Evolutionary conservation across 2,329 filamentous ascomycete species (phyloP), one percentile per base, ranked within the genome.

Genomic region (Epichloe baconii): DNA sequence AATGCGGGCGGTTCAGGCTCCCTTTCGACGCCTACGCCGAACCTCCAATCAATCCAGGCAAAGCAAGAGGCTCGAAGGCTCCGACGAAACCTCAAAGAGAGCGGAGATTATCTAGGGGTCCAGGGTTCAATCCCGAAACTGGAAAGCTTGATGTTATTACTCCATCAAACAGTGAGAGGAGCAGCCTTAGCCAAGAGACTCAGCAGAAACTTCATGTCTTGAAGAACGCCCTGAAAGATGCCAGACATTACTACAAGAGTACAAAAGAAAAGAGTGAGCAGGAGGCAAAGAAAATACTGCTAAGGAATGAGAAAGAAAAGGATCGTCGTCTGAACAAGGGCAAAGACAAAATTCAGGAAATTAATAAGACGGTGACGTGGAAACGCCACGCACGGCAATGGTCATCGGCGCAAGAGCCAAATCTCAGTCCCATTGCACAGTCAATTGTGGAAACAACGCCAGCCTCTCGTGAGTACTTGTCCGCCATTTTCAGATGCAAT

Each of bases 111-210:
- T 58, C 69, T 82, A 0, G 78, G 77, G 2, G 74, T 80, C 1
- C 76, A 79, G 78, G 78, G 3, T 67, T 76, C 49, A 80, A 82
- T 57, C 78, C 78, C 0, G 64, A 70, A 42, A 80, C 79, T 0
- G 76, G 79, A 5, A 66, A 73, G 54, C 70, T 73, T 47, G 73
- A 79, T 52, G 62, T 74, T 14, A 64, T 78, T 38, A 77, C 74
- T 4, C 72, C 74, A 7, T 73, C 73, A 3, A 67, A 69, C 14
- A 76, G 72, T 53, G 73, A 72, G 1, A 66, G 67, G 31, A 70
- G 68, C 52, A 64, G 61, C 4, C 45, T 59, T 44, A 59, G 64
- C 56, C 45, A 59, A 15, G 61, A 65, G 23, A 62, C 61, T 6
- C 63, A 64, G 36, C 57, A 61, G 42, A 65, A 58, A 36, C 59